These are phyloP conservation scores for Scedosporium apiospermum DNA, from an alignment of 2,329 filamentous ascomycete species.

Conservation along the genomic window DNA sequence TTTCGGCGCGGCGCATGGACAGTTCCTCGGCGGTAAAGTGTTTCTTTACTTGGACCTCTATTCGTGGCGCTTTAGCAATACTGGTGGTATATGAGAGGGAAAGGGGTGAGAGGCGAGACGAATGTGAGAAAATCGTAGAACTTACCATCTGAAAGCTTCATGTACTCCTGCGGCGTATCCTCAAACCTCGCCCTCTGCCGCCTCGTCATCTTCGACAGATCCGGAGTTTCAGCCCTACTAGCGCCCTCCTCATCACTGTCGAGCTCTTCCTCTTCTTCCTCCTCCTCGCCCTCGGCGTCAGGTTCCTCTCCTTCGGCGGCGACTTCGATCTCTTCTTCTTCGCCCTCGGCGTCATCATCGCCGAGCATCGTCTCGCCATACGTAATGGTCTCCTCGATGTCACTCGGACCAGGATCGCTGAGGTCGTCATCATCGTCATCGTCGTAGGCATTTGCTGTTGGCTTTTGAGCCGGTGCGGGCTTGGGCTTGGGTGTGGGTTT, in stretches of 20 bases:
- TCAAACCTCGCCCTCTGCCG: slow-evolving; percentile 51
- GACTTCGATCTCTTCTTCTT: slow-evolving; percentile 29
- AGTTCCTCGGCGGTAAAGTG: slow-evolving; percentile 51
- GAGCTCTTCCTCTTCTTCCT: slow-evolving; percentile 28
- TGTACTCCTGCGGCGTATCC: slow-evolving; percentile 42
- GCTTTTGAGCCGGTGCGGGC: slow-evolving; percentile 19
- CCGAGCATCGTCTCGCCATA: slow-evolving; percentile 34
- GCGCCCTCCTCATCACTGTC: slow-evolving; percentile 34
- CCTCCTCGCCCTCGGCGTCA: slow-evolving; percentile 27
- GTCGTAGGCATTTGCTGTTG: slow-evolving; percentile 26
- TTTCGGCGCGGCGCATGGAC: slow-evolving; percentile 52
- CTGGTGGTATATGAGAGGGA: slow-evolving; percentile 2
- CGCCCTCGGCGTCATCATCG: slow-evolving; percentile 38
- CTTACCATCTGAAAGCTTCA: slow-evolving; percentile 53
- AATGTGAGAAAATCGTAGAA: not conserved
- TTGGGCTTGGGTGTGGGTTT: slow-evolving; percentile 21
- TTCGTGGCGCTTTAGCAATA: slow-evolving; percentile 2
- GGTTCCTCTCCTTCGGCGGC: slow-evolving; percentile 27
- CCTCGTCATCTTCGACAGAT: slow-evolving; percentile 52
- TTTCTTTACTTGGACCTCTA: slow-evolving; percentile 57
- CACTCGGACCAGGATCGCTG: slow-evolving; percentile 41
- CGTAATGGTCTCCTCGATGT: slow-evolving; percentile 28
- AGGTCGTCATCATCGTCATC: slow-evolving; percentile 47
- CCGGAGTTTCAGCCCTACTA: slow-evolving; percentile 36
- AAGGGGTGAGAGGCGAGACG: not conserved